These are phyloP conservation scores for Avena eriantha DNA, from an alignment of 176 grass and related monocot species.

Conservation along the genomic window DNA sequence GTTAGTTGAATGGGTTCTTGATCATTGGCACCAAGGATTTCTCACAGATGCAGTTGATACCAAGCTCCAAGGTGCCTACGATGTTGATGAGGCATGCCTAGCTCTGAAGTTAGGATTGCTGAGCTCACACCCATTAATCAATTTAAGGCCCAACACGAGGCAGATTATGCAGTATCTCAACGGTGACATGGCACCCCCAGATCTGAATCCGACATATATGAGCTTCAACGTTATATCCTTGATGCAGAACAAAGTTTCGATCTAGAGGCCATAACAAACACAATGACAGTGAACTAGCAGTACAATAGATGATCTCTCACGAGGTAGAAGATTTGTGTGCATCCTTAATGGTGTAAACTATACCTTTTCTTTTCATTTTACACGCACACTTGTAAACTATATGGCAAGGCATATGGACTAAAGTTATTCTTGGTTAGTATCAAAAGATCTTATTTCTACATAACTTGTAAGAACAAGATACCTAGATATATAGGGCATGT, in stretches of 20 bases:
- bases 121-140: slow-evolving; percentile 13
- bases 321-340: background rate
- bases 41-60: slow-evolving; percentile 19
- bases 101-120: slow-evolving; percentile 20
- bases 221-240: slow-evolving; percentile 8
- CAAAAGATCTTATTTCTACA: background rate
- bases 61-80: slow-evolving; percentile 28
- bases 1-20: background rate
- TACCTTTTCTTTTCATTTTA: background rate
- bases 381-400: background rate
- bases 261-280: background rate
- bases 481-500: background rate
- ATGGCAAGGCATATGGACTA: background rate
- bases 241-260: background rate
- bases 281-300: background rate
- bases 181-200: background rate
- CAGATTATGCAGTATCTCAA: slow-evolving; percentile 20
- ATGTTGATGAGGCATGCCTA: slow-evolving; percentile 19
- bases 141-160: slow-evolving; percentile 21
- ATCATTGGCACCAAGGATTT: background rate
- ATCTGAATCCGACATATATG: background rate
- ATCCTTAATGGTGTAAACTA: background rate
- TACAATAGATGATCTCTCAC: background rate
- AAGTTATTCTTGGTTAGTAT: background rate
- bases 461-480: background rate